Conservation (phyloP, 163 green algal genomes). For the Scenedesmus sp. region DNA sequence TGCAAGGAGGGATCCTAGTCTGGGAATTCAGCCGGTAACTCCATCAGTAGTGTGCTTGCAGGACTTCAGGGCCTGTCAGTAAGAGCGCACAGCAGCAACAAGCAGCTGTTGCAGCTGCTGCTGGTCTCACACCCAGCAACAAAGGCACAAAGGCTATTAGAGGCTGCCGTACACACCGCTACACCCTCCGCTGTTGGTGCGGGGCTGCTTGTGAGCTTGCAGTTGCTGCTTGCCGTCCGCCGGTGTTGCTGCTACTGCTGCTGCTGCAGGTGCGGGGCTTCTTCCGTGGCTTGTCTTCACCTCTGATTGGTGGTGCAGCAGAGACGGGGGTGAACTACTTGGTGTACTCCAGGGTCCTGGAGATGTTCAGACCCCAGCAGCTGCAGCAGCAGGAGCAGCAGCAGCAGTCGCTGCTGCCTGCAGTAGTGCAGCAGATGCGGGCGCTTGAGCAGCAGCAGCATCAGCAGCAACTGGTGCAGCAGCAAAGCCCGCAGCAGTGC, state of each 20-base stretch:
- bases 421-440: background rate
- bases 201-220: no score
- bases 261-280: conserved; percentile 74
- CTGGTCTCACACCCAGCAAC: no score
- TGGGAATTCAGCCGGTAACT: no score
- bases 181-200: no score
- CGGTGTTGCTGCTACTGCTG: background rate
- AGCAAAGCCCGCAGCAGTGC: background rate
- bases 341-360: conserved; percentile 59
- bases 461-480: background rate
- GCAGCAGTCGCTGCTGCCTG: background rate
- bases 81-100: no score
- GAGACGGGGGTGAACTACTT: conserved; percentile 94
- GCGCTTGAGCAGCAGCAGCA: conserved; percentile 32
- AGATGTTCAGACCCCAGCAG: background rate
- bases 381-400: conserved; percentile 30
- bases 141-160: no score
- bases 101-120: no score
- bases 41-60: no score
- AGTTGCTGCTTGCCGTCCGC: background rate
- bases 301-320: conserved; percentile 86
- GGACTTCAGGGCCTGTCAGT: no score
- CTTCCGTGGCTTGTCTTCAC: conserved; percentile 85
- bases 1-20: no score
- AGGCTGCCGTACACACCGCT: no score